phyloP scores from a whole-genome alignment of 1,284 basidiomycete species.

The Phellinidium pouzarii region DNA sequence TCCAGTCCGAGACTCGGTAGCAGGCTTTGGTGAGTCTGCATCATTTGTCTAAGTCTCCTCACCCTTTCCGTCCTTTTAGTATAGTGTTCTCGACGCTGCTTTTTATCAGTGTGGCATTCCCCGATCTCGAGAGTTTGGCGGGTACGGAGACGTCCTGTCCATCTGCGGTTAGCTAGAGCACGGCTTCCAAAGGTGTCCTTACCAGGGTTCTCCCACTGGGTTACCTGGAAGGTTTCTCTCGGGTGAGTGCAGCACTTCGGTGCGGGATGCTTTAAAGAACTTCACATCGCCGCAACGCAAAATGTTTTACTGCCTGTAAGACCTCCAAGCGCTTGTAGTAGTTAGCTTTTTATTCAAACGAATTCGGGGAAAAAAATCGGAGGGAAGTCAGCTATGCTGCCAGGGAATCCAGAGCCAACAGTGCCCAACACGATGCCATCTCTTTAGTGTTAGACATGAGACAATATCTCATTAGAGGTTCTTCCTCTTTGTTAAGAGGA shows the following conservation, averaged over 20 bases:
- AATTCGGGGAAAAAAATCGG: not conserved
- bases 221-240: slow-evolving; percentile 1
- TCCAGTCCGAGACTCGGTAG: not conserved
- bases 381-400: too few relatives aligned
- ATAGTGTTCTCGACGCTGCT: not conserved
- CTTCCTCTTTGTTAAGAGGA: too few relatives aligned
- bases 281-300: not conserved
- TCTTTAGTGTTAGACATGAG: too few relatives aligned
- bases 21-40: not conserved
- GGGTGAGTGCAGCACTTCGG: not conserved
- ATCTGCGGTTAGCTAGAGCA: not conserved
- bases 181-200: not conserved
- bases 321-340: not conserved
- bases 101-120: not conserved
- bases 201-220: not conserved
- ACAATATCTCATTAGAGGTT: too few relatives aligned
- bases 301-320: not conserved
- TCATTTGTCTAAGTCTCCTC: not conserved
- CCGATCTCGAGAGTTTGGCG: not conserved
- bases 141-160: not conserved
- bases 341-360: not conserved
- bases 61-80: not conserved
- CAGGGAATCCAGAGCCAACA: too few relatives aligned
- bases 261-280: not conserved
- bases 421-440: too few relatives aligned